Evolutionary conservation across 495 filamentous ascomycete genomes (phyloP), one percentile per base, ranked within the genome.

Genomic region (Filosporella fistucella): DNA sequence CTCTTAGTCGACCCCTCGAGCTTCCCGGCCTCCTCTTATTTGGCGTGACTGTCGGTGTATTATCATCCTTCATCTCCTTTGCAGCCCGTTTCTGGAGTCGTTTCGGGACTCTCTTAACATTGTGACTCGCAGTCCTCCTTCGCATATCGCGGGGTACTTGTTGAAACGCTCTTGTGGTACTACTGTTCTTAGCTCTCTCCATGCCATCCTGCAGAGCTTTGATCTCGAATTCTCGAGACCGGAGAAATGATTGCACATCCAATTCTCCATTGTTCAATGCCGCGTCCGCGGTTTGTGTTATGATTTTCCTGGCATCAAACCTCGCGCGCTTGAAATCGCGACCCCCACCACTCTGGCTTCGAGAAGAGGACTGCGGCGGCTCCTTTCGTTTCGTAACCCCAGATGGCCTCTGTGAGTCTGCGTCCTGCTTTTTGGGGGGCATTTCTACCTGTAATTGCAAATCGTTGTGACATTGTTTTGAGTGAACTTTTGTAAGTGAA

Each of bases 71-170:
- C 85, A 94, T 91, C 76, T 98, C 93, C 59, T 74, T 76, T 55
- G 68, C 78, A 1, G 87, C 89, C 57, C 86, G 72, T 21, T 59
- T 68, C 47, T 82, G 76, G 54, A 98, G 67, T 52, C 86, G 70
- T 57, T 80, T 86, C 21, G 93, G 93, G n/a, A 98, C 84, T 42
- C 82, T 77, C 66, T 94, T 95, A 34, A 86, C 84, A 78, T 97
- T 95, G 64, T 98, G 93, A 63, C 89, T 94, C 17, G 90, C 93
- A 0, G 93, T 95, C 52, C 93, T 75, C 45, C 93, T 72, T 38
- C 93, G 71, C 77, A 98, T 67, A 37, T 84, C 79, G 49, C 88
- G 78, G 0, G 93, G 93, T 12, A 98, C 86, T 47, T 84, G 73
- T 64, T 98, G 93, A 58, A 96, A 96, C 10, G 90, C 90, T 44